Percentiles rank a stretch among this genome's conserved stretches.
phyloP scores from a whole-genome alignment of 805 yeast species.

The Ascoidea rubescens region DNA sequence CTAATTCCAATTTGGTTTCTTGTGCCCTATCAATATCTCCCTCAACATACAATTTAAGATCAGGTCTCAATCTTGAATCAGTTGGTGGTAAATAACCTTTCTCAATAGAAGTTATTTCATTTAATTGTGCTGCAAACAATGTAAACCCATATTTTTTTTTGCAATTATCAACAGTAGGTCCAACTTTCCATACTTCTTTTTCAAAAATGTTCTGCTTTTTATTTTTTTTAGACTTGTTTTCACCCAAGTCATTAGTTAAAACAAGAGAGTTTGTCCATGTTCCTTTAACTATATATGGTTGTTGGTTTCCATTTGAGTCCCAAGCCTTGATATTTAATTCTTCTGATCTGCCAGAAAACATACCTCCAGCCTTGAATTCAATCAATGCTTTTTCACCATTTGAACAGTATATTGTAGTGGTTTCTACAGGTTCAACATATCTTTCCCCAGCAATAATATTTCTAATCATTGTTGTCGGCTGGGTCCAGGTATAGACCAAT shows the following conservation, averaged over 20 bases:
- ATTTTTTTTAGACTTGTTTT: slow-evolving; percentile 12
- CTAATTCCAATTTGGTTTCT: slow-evolving; percentile 47
- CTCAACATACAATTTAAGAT: slow-evolving; percentile 55
- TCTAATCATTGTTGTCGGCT: slow-evolving; percentile 71
- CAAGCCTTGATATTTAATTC: slow-evolving; percentile 27
- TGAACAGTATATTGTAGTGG: slow-evolving; percentile 52
- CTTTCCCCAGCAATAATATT: slow-evolving; percentile 92
- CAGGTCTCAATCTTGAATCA: slow-evolving; percentile 86
- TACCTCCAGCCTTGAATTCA: slow-evolving; percentile 67
- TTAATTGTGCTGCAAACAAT: slow-evolving; percentile 64
- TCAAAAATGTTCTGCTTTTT: slow-evolving; percentile 14
- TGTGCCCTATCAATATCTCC: slow-evolving; percentile 69
- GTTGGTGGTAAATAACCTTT: slow-evolving; percentile 56
- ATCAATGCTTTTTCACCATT: slow-evolving; percentile 58
- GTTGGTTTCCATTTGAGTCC: slow-evolving; percentile 10
- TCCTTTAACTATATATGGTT: slow-evolving; percentile 30
- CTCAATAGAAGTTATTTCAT: slow-evolving; percentile 67
- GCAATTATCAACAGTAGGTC: slow-evolving; percentile 43
- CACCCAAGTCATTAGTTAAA: slow-evolving; percentile 25
- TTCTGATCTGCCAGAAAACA: slow-evolving; percentile 81
- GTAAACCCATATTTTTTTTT: slow-evolving; percentile 76
- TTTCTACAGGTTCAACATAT: slow-evolving; percentile 74
- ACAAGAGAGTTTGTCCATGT: slow-evolving; percentile 70
- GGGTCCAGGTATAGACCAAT: slow-evolving; percentile 63
- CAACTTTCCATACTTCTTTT: slow-evolving; percentile 54